Evolutionary conservation across 2,329 filamentous ascomycete species (phyloP).

Genomic region (Pseudogymnoascus sp.): DNA sequence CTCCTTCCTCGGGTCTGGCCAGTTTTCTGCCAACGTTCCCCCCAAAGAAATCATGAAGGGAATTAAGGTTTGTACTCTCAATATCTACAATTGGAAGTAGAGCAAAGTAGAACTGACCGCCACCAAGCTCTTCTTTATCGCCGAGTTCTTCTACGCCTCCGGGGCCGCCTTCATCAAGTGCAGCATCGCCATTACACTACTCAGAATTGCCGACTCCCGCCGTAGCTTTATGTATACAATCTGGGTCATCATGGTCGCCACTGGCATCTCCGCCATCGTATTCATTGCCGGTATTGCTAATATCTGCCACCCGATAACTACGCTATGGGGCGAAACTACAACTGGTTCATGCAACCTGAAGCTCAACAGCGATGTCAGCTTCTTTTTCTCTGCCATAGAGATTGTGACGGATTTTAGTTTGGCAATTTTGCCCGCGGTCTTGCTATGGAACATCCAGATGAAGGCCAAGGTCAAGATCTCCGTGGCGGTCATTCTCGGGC

Average conservation of each 20-base stretch:
- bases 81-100: background rate
- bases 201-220: constrained; percentile 28
- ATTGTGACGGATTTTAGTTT: constrained; percentile 31
- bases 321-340: constrained; percentile 27
- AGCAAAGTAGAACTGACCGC: constrained; percentile 10
- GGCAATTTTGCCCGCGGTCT: constrained; percentile 32
- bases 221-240: constrained; percentile 25
- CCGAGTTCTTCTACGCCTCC: constrained; percentile 34
- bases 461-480: constrained; percentile 39
- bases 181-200: constrained; percentile 27
- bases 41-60: constrained; percentile 17
- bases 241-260: constrained; percentile 22
- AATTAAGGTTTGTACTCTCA: constrained; percentile 18
- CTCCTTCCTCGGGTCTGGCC: constrained; percentile 25
- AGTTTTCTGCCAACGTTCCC: constrained; percentile 16
- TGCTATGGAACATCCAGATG: constrained; percentile 38
- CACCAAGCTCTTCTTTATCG: constrained; percentile 30
- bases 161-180: constrained; percentile 26
- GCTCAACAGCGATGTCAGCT: constrained; percentile 28
- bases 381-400: constrained; percentile 32
- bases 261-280: constrained; percentile 20
- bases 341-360: constrained; percentile 23
- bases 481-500: constrained; percentile 36
- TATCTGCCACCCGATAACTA: constrained; percentile 28
- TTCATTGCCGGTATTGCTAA: constrained; percentile 27